A percentile compares a stretch with the other conserved stretches of the same genome.
phyloP scores from a whole-genome alignment of 2,329 filamentous ascomycete species.

The Hypoxylon sp. region DNA sequence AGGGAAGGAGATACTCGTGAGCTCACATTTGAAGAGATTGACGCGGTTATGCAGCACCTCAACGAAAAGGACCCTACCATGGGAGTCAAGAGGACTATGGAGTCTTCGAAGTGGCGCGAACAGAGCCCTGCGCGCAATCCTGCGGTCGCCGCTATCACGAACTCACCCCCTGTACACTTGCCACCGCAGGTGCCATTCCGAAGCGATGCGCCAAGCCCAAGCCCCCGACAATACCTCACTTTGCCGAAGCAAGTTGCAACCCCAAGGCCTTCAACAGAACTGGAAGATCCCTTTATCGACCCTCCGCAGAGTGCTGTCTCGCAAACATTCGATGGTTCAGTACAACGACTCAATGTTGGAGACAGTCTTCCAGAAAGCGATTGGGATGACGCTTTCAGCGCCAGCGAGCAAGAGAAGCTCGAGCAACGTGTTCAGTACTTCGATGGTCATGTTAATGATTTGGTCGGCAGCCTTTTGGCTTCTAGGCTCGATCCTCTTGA shows the following conservation, averaged over 20 bases:
- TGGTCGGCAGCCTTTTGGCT: constrained; percentile 84
- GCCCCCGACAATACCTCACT: constrained; percentile 69
- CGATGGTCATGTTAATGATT: constrained; percentile 87
- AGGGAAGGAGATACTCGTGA: constrained; percentile 54
- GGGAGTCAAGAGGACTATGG: constrained; percentile 76
- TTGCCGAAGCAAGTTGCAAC: constrained; percentile 64
- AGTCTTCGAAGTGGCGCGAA: constrained; percentile 64
- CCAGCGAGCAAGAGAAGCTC: constrained; percentile 86
- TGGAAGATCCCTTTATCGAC: constrained; percentile 75
- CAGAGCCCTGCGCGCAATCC: constrained; percentile 60
- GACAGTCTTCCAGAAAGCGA: constrained; percentile 82
- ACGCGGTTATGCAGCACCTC: constrained; percentile 91
- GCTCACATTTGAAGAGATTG: constrained; percentile 85
- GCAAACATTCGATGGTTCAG: constrained; percentile 67
- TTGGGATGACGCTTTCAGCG: constrained; percentile 90
- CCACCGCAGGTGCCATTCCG: constrained; percentile 67
- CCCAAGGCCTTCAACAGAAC: constrained; percentile 66
- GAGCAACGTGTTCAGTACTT: constrained; percentile 89
- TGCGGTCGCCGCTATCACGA: constrained; percentile 58
- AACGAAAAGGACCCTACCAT: constrained; percentile 80
- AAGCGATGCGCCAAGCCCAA: constrained; percentile 82
- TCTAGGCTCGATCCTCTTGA: constrained; percentile 86
- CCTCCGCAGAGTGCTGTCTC: constrained; percentile 61
- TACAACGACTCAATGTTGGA: constrained; percentile 75
- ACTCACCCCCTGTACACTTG: constrained; percentile 68